Percentiles rank a stretch among this genome's conserved stretches.
Conservation (phyloP, 75 land plant genomes). For the Sequoia sempervirens region DNA sequence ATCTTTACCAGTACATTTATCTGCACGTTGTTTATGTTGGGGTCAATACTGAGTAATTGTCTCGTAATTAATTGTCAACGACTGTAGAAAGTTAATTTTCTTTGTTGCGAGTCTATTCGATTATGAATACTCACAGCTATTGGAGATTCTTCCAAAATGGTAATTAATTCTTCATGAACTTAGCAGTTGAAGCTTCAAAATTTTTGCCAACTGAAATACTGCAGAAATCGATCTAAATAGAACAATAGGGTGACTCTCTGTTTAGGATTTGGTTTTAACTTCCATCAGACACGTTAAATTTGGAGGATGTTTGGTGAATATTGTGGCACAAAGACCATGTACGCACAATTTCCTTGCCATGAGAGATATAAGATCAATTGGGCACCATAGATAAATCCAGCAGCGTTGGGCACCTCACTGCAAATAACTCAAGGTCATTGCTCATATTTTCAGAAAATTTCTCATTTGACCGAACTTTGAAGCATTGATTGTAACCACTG, state of each 20-base stretch:
- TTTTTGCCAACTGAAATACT: not conserved
- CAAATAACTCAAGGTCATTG: not conserved
- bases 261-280: not conserved
- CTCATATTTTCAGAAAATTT: not conserved
- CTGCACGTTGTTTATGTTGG: not conserved
- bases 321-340: not conserved
- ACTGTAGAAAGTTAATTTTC: not conserved
- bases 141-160: not conserved
- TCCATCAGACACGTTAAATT: not conserved
- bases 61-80: not conserved
- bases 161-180: not conserved
- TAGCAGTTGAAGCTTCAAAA: not conserved
- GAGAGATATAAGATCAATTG: not conserved
- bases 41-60: not conserved
- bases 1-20: not conserved
- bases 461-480: not conserved
- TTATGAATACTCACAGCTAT: not conserved
- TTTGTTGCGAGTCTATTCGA: not conserved
- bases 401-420: not conserved
- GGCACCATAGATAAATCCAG: not conserved
- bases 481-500: not conserved
- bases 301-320: not conserved
- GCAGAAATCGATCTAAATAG: not conserved
- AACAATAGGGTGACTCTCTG: not conserved
- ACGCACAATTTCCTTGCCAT: not conserved